Evolutionary conservation across 805 yeast genomes (phyloP).

Genomic region (Zygosaccharomyces rouxii): DNA sequence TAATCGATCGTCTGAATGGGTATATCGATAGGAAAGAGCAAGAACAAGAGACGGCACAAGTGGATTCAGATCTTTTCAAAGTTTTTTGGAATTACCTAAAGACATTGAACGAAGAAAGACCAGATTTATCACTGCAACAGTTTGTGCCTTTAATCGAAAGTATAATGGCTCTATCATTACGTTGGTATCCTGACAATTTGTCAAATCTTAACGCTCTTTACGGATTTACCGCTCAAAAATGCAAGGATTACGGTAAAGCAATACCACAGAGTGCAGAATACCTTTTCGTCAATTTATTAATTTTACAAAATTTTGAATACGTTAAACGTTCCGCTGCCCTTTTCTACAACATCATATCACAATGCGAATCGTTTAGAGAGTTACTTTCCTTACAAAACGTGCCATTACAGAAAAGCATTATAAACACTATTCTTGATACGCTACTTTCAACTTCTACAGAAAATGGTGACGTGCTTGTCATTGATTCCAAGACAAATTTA

Average conservation of each 20-base stretch:
- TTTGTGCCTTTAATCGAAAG: conserved; percentile 60
- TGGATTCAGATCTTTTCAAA: conserved; percentile 45
- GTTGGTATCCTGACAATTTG: conserved; percentile 59
- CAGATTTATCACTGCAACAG: conserved; percentile 64
- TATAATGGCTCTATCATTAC: conserved; percentile 58
- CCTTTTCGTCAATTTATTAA: conserved; percentile 20
- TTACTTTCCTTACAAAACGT: conserved; percentile 22
- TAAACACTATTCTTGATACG: conserved; percentile 57
- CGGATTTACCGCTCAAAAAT: conserved; percentile 45
- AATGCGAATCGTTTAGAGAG: conserved; percentile 23
- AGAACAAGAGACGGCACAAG: conserved; percentile 15
- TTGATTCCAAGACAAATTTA: conserved; percentile 22
- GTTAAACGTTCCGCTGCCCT: conserved; percentile 10
- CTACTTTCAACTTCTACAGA: conserved; percentile 25
- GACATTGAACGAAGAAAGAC: conserved; percentile 51
- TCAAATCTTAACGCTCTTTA: conserved; percentile 59
- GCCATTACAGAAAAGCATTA: conserved; percentile 48
- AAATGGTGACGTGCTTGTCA: conserved; percentile 32
- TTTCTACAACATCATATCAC: conserved; percentile 20
- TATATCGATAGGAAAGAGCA: conserved; percentile 15
- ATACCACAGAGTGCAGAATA: conserved; percentile 19
- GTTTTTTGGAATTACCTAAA: conserved; percentile 63
- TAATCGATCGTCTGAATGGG: conserved; percentile 59
- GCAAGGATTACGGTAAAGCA: conserved; percentile 35
- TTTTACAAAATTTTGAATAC: conserved; percentile 12